Conservation (phyloP, 2,329 filamentous ascomycete species). For the Cordyceps cicadae region DNA sequence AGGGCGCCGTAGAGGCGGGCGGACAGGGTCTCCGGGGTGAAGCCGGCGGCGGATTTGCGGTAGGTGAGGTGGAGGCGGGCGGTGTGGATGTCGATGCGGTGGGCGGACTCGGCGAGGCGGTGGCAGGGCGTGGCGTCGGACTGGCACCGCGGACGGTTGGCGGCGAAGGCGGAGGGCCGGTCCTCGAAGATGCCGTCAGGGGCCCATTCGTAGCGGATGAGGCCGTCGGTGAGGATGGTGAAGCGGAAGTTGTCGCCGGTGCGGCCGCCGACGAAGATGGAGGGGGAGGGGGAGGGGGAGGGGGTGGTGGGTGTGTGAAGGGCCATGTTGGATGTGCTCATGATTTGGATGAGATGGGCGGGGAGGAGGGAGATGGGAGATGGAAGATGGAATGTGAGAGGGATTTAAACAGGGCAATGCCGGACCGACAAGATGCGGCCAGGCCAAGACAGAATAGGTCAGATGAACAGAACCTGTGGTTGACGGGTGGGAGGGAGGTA, state of each 20-base stretch:
- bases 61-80: slow-evolving; percentile 48
- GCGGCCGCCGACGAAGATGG: slow-evolving; percentile 13
- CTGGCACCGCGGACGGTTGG: slow-evolving; percentile 36
- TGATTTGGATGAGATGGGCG: not conserved
- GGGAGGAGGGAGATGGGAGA: not conserved
- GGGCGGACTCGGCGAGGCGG: slow-evolving; percentile 35
- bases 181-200: slow-evolving; percentile 53
- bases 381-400: no score
- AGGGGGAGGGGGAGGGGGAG: no score
- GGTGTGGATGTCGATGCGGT: slow-evolving; percentile 47
- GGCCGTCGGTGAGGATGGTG: slow-evolving; percentile 46
- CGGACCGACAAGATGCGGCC: no score
- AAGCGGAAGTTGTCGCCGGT: slow-evolving; percentile 43
- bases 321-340: not conserved
- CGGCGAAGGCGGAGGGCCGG: slow-evolving; percentile 53
- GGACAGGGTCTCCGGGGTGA: slow-evolving; percentile 41
- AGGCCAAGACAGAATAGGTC: no score
- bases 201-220: slow-evolving; percentile 56
- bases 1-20: slow-evolving; percentile 23
- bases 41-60: slow-evolving; percentile 40
- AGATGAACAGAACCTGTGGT: no score
- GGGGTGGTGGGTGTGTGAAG: slow-evolving; percentile 1
- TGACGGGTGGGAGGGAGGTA: no score
- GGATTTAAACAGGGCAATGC: no score
- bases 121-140: slow-evolving; percentile 31